Evolutionary conservation across 2,329 filamentous ascomycete genomes (phyloP).

Genomic region (Bretziella fagacearum): DNA sequence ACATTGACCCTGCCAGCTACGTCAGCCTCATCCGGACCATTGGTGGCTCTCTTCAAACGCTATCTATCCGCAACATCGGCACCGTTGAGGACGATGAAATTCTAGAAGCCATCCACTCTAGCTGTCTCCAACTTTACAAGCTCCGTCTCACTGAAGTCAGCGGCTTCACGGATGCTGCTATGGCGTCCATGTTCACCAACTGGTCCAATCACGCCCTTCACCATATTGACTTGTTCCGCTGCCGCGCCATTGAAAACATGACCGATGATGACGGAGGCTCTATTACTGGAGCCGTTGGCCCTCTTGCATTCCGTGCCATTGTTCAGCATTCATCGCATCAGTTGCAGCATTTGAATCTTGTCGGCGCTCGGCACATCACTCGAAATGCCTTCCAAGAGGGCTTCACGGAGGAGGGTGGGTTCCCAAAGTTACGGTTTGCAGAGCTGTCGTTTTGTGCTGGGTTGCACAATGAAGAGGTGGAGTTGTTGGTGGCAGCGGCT

Average conservation of each 20-base stretch:
- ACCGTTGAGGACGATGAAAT: constrained; percentile 49
- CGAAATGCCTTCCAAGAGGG: constrained; percentile 54
- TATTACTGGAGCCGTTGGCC: constrained; percentile 54
- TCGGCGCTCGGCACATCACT: constrained; percentile 69
- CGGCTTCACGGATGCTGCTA: constrained; percentile 56
- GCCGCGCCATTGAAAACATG: constrained; percentile 53
- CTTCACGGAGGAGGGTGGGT: constrained; percentile 44
- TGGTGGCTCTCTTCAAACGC: constrained; percentile 52
- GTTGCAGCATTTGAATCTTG: constrained; percentile 55
- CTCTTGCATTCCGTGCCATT: constrained; percentile 57
- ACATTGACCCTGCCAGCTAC: constrained; percentile 40
- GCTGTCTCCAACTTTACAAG: constrained; percentile 53
- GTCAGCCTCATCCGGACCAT: constrained; percentile 42
- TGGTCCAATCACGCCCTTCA: constrained; percentile 60
- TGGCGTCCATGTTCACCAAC: constrained; percentile 51
- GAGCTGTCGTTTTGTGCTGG: constrained; percentile 63
- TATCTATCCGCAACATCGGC: constrained; percentile 55
- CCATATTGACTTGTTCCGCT: constrained; percentile 59
- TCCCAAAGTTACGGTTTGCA: constrained; percentile 51
- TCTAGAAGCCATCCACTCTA: constrained; percentile 50
- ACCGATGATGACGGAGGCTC: constrained; percentile 19
- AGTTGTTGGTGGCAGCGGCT: constrained; percentile 45
- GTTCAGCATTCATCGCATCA: constrained; percentile 64
- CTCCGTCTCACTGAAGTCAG: constrained; percentile 68
- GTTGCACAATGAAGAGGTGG: constrained; percentile 47